Base-by-base conservation (phyloP, 306 rosid species). In the Vigna hirtella region DNA sequence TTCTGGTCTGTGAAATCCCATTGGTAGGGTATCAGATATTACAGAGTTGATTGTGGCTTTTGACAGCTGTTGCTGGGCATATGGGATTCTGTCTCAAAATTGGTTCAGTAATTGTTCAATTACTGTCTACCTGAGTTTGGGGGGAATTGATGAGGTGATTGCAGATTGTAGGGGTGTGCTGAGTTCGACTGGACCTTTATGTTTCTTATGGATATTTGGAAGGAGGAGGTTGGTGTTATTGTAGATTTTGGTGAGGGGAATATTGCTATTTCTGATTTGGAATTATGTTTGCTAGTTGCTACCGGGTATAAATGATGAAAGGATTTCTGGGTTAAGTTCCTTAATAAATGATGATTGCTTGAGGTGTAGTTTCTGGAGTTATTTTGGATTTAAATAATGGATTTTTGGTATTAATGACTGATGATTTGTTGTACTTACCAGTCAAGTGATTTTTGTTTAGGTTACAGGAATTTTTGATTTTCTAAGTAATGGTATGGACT, bases 341-440 rank as follows among this genome's bases (percentile, higher is more conserved):
- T 59, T 38, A 28, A 15, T 59, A 18, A 59, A 59, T 28, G 42
- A 2, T 14, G 66, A 28, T 55, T 28, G 14, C 20, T 42, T 14
- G 11, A 11, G 9, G 66, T 12, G 17, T 58, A 26, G 40, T 58
- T 58, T 9, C 9, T 14, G 11, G 17, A 5, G n/a, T 2, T 17
- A 53, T 71, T 52, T 17, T 57, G 36, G 63, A 17, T 70, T 70
- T 51, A 51, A n/a, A 30, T 48, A 10, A 5, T 70, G 51, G 4
- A 17, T 52, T 53, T 72, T 22, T 53, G 17, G 9, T 53, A 16
- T 40, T 40, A 40, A 40, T 72, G 40, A 13, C 4, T 9, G 18
- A 28, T 71, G 13, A 36, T 72, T 7, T 72, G 15, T 16, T 55
- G 15, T 53, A 34, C 58, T 71, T 13, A 9, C 9, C 36, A 43